A percentile compares a stretch with the other conserved stretches of the same genome.
phyloP scores from a whole-genome alignment of 148 eudicot species.

The Nepenthes gracilis region DNA sequence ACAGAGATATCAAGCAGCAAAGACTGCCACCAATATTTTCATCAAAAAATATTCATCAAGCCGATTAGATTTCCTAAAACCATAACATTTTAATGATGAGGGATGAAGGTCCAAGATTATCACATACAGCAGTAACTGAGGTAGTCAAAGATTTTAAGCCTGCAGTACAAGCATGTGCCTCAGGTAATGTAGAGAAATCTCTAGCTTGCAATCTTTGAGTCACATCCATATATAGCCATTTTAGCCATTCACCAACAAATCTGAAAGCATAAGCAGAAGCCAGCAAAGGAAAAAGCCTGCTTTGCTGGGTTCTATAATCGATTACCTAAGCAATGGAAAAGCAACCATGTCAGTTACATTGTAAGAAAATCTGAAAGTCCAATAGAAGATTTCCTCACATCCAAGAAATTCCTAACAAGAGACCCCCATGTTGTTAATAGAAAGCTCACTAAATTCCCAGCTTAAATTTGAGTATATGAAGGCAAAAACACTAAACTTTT shows the following conservation, averaged over 20 bases:
- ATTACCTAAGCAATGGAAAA: conserved; percentile 46
- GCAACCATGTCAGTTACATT: neutral
- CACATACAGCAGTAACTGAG: conserved; percentile 77
- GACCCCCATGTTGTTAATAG: no score
- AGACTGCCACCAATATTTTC: neutral
- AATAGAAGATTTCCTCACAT: neutral
- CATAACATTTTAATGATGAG: neutral
- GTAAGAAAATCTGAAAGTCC: neutral
- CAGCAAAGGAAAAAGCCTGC: conserved; percentile 87
- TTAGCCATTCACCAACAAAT: conserved; percentile 87
- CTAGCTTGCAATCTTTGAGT: conserved; percentile 66
- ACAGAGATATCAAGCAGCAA: neutral
- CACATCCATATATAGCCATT: conserved; percentile 84
- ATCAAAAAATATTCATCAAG: no score
- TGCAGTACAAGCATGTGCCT: conserved; percentile 97
- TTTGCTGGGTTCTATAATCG: conserved; percentile 96
- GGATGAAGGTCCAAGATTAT: neutral
- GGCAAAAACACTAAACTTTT: no score
- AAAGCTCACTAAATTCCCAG: no score
- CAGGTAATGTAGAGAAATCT: conserved; percentile 91
- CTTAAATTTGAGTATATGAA: no score
- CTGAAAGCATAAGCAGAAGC: conserved; percentile 98
- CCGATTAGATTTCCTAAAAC: no score
- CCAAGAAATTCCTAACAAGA: neutral
- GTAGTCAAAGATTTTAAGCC: conserved; percentile 95